These are phyloP conservation scores for Leucoagaricus sp. DNA, from an alignment of 1,284 basidiomycete genomes.

Conservation along the genomic window DNA sequence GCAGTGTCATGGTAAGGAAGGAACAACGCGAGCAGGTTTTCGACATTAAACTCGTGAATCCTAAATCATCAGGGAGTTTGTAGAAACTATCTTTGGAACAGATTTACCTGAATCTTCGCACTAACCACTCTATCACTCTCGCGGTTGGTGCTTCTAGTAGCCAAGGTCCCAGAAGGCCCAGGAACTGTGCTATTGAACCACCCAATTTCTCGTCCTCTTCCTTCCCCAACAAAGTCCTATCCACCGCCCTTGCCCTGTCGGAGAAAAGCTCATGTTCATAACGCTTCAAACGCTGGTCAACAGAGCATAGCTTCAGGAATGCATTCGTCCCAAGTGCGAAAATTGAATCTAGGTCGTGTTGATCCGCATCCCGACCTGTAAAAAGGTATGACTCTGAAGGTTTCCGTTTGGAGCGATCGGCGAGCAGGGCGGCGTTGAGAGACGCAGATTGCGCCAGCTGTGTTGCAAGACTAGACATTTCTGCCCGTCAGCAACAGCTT, in stretches of 20 bases:
- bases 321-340: constrained; percentile 84
- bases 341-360: constrained; percentile 87
- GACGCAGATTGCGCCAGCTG: constrained; percentile 86
- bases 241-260: constrained; percentile 72
- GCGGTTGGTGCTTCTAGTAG: constrained; percentile 82
- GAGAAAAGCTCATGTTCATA: constrained; percentile 86
- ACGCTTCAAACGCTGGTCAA: constrained; percentile 64
- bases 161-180: constrained; percentile 78
- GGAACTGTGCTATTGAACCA: constrained; percentile 59
- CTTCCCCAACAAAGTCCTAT: constrained; percentile 79
- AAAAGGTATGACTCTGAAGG: constrained; percentile 83
- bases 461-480: constrained; percentile 76
- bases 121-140: constrained; percentile 96
- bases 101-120: constrained; percentile 85
- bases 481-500: not conserved
- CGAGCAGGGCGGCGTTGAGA: constrained; percentile 76
- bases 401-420: constrained; percentile 66
- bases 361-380: constrained; percentile 75
- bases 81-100: not conserved
- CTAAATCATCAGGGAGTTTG: constrained; percentile 39
- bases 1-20: constrained; percentile 95
- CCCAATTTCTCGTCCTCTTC: constrained; percentile 70
- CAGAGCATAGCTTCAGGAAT: constrained; percentile 71
- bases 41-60: constrained; percentile 92
- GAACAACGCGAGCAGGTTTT: constrained; percentile 80